Base-by-base conservation (phyloP, 2,329 filamentous ascomycete genomes). In the Fusarium sp. region DNA sequence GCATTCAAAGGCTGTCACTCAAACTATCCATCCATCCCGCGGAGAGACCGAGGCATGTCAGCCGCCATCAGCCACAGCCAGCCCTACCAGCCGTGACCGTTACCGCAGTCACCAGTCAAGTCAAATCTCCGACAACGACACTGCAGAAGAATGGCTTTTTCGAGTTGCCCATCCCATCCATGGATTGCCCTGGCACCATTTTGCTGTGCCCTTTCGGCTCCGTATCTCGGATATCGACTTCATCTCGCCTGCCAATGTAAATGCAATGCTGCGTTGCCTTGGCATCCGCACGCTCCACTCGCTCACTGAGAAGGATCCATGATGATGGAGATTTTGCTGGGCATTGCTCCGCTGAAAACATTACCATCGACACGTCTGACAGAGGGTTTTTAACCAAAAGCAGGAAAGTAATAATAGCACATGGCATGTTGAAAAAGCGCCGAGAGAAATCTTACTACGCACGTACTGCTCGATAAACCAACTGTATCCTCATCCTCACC, bases 1-100 rank as follows among this genome's bases (percentile, higher is more conserved):
- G 69, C 72, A 75, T 74, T 24, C 31, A 52, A 29, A 52, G 27
- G 6, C 27, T 29, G 48, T 52, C 48, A 29, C 50, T 31, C 29
- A 48, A 35, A 66, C 45, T 48, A 50, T 29, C 31, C 16, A 66
- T 52, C 52, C 58, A 43, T 66, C 43, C 33, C 16, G 75, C 73
- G 73, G 69, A 50, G 57, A 59, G 64, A 43, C 73, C 73, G 73
- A 75, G 57, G 69, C 69, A 73, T 75, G 72, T 75, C 72, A 71
- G 72, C 72, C 72, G 72, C 63, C 56, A 31, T 62, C 35, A 73
- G 58, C 59, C 72, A 73, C 72, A 75, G 72, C 69, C 72, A 52
- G 48, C 48, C 48, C 48, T 52, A 52, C 48, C 48, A 20, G 31
- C 48, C 27, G 18, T n/a, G 24, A n/a, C 27, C 27, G 27, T 63